phyloP scores from a whole-genome alignment of 2,329 filamentous ascomycete genomes.

The Neurospora sp. region DNA sequence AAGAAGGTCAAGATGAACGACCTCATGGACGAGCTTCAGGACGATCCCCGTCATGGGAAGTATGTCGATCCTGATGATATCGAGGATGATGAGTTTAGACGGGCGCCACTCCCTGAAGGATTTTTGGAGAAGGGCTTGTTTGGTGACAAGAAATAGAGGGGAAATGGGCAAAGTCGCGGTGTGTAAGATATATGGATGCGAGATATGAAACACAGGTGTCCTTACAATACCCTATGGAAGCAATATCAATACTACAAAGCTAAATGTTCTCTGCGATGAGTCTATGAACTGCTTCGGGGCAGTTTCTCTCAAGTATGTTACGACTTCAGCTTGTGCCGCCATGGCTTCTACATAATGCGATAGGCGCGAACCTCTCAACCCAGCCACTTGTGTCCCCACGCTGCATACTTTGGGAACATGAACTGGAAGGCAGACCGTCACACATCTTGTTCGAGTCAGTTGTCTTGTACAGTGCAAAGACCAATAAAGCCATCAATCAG shows the following conservation, averaged over 20 bases:
- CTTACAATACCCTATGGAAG: not conserved
- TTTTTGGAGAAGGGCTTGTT: not conserved
- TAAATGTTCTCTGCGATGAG: not conserved
- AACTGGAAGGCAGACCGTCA: not conserved
- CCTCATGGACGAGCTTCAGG: slow-evolving; percentile 28
- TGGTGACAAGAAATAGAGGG: not conserved
- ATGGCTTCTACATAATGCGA: not conserved
- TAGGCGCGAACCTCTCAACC: not conserved
- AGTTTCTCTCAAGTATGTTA: not conserved
- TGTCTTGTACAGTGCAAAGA: not conserved
- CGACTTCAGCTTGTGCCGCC: not conserved
- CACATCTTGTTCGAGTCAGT: not conserved
- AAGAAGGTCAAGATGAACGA: slow-evolving; percentile 28
- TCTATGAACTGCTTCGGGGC: not conserved
- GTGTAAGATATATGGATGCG: not conserved
- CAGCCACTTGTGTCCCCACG: not conserved
- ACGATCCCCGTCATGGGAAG: slow-evolving; percentile 3
- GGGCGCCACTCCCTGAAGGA: not conserved
- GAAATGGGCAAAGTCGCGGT: not conserved
- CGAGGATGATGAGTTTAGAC: slow-evolving; percentile 10
- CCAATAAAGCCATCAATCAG: not conserved
- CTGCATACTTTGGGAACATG: not conserved
- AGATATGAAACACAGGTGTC: not conserved
- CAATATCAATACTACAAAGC: not conserved
- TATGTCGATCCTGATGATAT: slow-evolving; percentile 13